Evolutionary conservation across 2,329 filamentous ascomycete species (phyloP), one percentile per base, ranked within the genome.

Genomic region (Aspergillus japonicus): DNA sequence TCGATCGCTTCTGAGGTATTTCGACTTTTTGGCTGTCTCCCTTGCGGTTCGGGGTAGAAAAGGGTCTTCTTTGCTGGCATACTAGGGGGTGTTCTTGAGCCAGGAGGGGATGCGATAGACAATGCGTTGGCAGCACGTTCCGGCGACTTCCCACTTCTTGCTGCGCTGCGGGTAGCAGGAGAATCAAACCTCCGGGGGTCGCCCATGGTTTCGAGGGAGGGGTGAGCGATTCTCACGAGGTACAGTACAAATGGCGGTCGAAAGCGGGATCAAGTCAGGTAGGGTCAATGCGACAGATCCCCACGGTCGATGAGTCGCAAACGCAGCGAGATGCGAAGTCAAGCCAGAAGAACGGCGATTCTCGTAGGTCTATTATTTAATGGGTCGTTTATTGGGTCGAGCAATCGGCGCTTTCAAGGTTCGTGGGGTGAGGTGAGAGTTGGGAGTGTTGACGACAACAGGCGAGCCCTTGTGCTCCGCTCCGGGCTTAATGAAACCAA

Each of bases 31-130:
- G 71, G 70, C 42, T 60, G 68, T 47, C 62, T 68, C 2, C 59
- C 64, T 23, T 61, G 57, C 33, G 71, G 64, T 26, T 74, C 73
- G 16, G 71, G 70, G 54, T 75, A 76, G 44, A 72, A 69, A 47
- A 75, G 68, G 66, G 81, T 77, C 77, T 83, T 73, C 79, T 82
- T 66, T 68, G 66, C 61, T 5, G 73, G 79, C 63, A 82, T 78
- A 14, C 82, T 85, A 6, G 85, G 84, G 26, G 85, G 85, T 24
- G 85, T 87, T 68, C 84, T 86, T 26, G 84, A 85, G 55, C 82
- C 80, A 23, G 84, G 83, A 44, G 85, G 85, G 49, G 85, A 78
- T 54, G 68, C 70, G 50, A 77, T 72, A 53, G 71, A 75, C 52
- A 69, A 68, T 12, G 68, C 68, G 60, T 71, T 68, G 11, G 65